These are phyloP conservation scores for Zygoascus biomembranicola DNA, from an alignment of 805 yeast genomes.

Conservation along the genomic window DNA sequence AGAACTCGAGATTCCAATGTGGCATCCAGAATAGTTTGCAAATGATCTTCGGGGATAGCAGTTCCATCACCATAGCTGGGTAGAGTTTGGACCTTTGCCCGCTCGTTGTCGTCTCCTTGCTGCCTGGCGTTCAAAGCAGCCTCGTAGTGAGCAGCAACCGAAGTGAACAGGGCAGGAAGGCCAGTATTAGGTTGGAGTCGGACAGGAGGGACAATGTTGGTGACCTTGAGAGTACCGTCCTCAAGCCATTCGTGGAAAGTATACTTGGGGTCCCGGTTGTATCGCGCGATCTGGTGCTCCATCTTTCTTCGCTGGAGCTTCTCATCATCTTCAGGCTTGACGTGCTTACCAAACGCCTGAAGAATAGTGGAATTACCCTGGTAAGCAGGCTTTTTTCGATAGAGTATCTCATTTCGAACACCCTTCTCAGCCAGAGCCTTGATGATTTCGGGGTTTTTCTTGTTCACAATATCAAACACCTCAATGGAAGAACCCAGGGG, in stretches of 20 bases:
- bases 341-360: constrained; percentile 9
- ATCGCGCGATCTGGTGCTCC: constrained; percentile 7
- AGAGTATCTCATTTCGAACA: neutral
- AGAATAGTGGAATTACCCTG: constrained; percentile 6
- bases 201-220: constrained; percentile 5
- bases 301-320: neutral
- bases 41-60: constrained; percentile 4
- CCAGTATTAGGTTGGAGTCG: constrained; percentile 6
- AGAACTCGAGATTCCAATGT: constrained; percentile 6
- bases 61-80: constrained; percentile 9
- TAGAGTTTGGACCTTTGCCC: constrained; percentile 2
- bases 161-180: constrained; percentile 6
- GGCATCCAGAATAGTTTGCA: neutral
- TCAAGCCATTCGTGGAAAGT: constrained; percentile 8
- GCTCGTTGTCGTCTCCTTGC: neutral
- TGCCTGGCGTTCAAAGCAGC: neutral
- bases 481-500: constrained; percentile 7
- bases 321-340: constrained; percentile 6
- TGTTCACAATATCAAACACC: constrained; percentile 2
- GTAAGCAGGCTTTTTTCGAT: constrained; percentile 1
- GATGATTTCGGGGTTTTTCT: constrained; percentile 4
- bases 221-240: constrained; percentile 5
- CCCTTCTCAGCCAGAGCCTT: constrained; percentile 6
- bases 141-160: constrained; percentile 5
- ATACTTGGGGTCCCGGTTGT: constrained; percentile 4